Evolutionary conservation across 768 basidiomycete species (phyloP).

Genomic region (Rhodocollybia butyracea): DNA sequence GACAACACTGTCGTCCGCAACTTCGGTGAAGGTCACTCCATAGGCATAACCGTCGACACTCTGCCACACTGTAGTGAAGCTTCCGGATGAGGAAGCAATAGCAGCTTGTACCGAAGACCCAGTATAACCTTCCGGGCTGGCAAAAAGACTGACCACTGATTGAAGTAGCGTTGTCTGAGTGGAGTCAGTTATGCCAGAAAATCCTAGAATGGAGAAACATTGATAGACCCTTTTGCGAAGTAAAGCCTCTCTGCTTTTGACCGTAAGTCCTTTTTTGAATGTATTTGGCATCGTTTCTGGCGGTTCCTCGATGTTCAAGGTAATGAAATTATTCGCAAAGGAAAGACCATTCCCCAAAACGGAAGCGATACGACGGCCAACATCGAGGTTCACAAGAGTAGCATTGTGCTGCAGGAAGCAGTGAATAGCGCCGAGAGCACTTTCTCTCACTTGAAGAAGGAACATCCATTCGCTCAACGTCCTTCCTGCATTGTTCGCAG

Average conservation of each 20-base stretch:
- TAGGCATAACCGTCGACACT: constrained; percentile 87
- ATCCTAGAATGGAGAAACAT: constrained; percentile 82
- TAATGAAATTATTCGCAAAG: constrained; percentile 82
- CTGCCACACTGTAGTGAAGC: constrained; percentile 85
- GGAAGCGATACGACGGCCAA: constrained; percentile 83
- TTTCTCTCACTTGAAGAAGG: constrained; percentile 86
- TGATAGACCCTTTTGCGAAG: constrained; percentile 85
- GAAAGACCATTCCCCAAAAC: constrained; percentile 86
- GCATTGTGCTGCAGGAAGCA: constrained; percentile 84
- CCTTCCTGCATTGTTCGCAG: constrained; percentile 52
- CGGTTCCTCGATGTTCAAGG: constrained; percentile 66
- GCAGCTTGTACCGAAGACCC: constrained; percentile 89
- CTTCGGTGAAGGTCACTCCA: constrained; percentile 74
- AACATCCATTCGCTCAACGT: constrained; percentile 85
- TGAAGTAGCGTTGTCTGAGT: constrained; percentile 81
- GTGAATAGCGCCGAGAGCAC: constrained; percentile 83
- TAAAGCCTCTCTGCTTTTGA: constrained; percentile 79
- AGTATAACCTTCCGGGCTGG: constrained; percentile 80
- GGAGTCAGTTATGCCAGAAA: constrained; percentile 74
- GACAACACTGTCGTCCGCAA: constrained; percentile 40
- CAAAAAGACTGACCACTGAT: constrained; percentile 77
- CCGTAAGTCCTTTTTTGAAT: constrained; percentile 42
- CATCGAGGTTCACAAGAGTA: constrained; percentile 83
- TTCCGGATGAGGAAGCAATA: constrained; percentile 81
- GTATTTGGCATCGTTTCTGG: constrained; percentile 33